Percentiles rank a stretch among this genome's conserved stretches.
These are phyloP conservation scores for Alternaria triticimaculans DNA, from an alignment of 2,329 filamentous ascomycete species.

Conservation along the genomic window DNA sequence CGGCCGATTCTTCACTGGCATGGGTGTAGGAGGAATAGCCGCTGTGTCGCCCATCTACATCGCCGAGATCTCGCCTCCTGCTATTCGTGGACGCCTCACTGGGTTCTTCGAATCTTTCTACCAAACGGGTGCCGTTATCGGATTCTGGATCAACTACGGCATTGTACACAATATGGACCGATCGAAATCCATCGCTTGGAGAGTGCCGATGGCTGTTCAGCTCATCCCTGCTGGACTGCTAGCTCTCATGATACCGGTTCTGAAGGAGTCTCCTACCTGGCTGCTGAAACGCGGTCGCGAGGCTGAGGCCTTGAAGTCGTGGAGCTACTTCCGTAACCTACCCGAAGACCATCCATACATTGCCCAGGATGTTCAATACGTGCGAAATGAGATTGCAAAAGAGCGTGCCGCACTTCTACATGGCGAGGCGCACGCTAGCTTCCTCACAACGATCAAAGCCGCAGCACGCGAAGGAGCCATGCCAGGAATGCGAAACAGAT, in stretches of 20 bases:
- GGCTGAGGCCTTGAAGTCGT: slow-evolving; percentile 50
- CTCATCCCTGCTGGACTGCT: slow-evolving; percentile 50
- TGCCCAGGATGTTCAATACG: slow-evolving; percentile 40
- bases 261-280: slow-evolving; percentile 46
- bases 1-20: slow-evolving; percentile 49
- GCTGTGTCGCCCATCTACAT: slow-evolving; percentile 49
- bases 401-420: slow-evolving; percentile 39
- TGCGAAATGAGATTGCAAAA: slow-evolving; percentile 40
- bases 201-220: slow-evolving; percentile 65
- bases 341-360: slow-evolving; percentile 52
- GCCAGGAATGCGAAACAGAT: slow-evolving; percentile 52
- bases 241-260: slow-evolving; percentile 39
- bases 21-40: slow-evolving; percentile 48
- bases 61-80: slow-evolving; percentile 60
- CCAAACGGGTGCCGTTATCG: slow-evolving; percentile 64
- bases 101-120: slow-evolving; percentile 71
- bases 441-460: slow-evolving; percentile 38
- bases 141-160: slow-evolving; percentile 53
- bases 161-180: slow-evolving; percentile 50
- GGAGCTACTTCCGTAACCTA: slow-evolving; percentile 56
- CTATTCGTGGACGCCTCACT: slow-evolving; percentile 68
- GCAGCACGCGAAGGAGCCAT: slow-evolving; percentile 37
- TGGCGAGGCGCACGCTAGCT: slow-evolving; percentile 32
- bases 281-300: slow-evolving; percentile 37
- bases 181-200: slow-evolving; percentile 63